Percentiles rank a stretch among this genome's conserved stretches.
Evolutionary conservation across 2,329 filamentous ascomycete genomes (phyloP).

Genomic region (Aspergillus glaucus): DNA sequence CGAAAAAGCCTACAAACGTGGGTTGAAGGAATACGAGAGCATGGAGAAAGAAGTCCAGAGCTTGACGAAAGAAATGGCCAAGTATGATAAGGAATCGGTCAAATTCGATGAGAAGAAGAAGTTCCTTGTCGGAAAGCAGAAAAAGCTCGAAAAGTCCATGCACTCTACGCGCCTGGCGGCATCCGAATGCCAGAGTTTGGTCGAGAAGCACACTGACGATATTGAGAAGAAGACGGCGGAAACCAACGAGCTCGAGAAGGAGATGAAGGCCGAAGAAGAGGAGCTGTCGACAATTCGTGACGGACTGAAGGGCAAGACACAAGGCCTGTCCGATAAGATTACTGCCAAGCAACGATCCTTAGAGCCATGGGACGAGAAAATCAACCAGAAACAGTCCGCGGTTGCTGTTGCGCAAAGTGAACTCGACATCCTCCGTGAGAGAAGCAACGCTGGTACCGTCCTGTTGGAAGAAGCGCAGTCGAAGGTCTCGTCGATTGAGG

Average conservation of each 20-base stretch:
- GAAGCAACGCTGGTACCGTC: conserved; percentile 77
- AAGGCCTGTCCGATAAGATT: conserved; percentile 88
- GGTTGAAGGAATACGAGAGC: conserved; percentile 73
- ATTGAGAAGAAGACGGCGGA: conserved; percentile 71
- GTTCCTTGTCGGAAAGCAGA: conserved; percentile 82
- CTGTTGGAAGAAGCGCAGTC: conserved; percentile 75
- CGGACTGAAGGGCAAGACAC: conserved; percentile 87
- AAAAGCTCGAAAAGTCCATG: conserved; percentile 88
- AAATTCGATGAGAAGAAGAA: conserved; percentile 98
- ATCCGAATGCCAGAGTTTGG: conserved; percentile 67
- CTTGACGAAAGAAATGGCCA: conserved; percentile 78
- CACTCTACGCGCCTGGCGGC: conserved; percentile 67
- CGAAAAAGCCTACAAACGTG: conserved; percentile 74
- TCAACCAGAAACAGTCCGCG: conserved; percentile 90
- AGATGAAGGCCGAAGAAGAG: conserved; percentile 70
- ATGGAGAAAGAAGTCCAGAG: conserved; percentile 76
- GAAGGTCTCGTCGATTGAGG: conserved; percentile 69
- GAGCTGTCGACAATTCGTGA: conserved; percentile 80
- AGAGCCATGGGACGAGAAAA: conserved; percentile 94
- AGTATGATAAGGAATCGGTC: conserved; percentile 92
- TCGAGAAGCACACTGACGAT: conserved; percentile 70
- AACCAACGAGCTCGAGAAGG: conserved; percentile 67
- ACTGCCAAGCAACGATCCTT: conserved; percentile 85
- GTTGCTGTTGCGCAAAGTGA: conserved; percentile 95
- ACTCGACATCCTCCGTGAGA: conserved; percentile 82